Conservation (phyloP, 768 basidiomycete species). For the Suillus subaureus region DNA sequence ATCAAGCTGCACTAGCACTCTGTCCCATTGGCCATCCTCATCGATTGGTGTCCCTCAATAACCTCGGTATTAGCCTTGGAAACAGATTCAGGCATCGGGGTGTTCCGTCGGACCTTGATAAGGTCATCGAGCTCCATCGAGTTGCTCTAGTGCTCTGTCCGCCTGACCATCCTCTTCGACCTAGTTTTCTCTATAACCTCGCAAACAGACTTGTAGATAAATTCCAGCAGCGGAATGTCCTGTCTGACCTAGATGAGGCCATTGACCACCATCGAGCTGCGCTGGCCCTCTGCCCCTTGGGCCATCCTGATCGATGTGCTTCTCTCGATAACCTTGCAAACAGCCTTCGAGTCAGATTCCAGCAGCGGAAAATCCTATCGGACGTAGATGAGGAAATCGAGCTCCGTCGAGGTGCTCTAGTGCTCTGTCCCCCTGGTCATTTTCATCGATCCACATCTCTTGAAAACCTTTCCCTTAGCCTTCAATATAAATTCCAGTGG, state of each 20-base stretch:
- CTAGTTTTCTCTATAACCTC: slow-evolving; percentile 15
- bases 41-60: slow-evolving; percentile 14
- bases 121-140: slow-evolving; percentile 20
- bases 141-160: slow-evolving; percentile 6
- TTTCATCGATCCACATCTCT: slow-evolving; percentile 18
- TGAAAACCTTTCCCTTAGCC: slow-evolving; percentile 20
- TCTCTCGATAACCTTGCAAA: slow-evolving; percentile 12
- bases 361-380: not conserved
- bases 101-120: slow-evolving; percentile 27
- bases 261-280: slow-evolving; percentile 13
- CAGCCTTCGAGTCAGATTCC: not conserved
- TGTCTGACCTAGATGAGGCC: slow-evolving; percentile 17
- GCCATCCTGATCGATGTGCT: slow-evolving; percentile 13
- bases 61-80: slow-evolving; percentile 24
- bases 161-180: slow-evolving; percentile 9
- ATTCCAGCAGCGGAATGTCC: slow-evolving; percentile 15
- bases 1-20: slow-evolving; percentile 26
- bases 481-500: slow-evolving; percentile 23
- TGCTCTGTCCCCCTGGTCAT: slow-evolving; percentile 17
- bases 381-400: slow-evolving; percentile 15
- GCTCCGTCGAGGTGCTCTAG: slow-evolving; percentile 23
- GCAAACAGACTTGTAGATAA: slow-evolving; percentile 11
- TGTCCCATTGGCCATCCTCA: slow-evolving; percentile 17
- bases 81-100: slow-evolving; percentile 24
- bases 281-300: slow-evolving; percentile 13